Conservation (phyloP, 202 grass and related monocot genomes). For the Elaeis oleifera region DNA sequence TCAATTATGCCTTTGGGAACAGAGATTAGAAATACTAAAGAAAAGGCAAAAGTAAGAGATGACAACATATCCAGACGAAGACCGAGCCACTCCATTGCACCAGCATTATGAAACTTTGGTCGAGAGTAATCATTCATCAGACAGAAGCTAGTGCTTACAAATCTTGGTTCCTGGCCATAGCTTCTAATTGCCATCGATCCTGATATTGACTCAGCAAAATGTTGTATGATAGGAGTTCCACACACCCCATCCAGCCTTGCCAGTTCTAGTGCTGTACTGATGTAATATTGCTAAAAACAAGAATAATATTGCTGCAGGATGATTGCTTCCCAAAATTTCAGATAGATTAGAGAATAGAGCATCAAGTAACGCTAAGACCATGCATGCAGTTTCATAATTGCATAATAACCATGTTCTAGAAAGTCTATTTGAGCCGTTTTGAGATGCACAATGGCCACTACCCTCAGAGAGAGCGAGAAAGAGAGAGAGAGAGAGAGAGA, state of each 20-base stretch:
- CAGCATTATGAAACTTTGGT: constrained; percentile 56
- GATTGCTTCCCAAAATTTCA: too few species aligned
- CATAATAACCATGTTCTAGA: too few species aligned
- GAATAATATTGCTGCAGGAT: too few species aligned
- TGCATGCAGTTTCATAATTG: too few species aligned
- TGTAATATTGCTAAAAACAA: constrained; percentile 56
- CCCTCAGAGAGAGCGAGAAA: too few species aligned
- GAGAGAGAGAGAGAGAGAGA: too few species aligned
- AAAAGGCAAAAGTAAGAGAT: constrained; percentile 69
- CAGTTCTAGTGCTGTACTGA: constrained; percentile 62
- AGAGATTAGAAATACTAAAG: constrained; percentile 65
- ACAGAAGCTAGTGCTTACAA: constrained; percentile 46
- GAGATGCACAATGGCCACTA: too few species aligned
- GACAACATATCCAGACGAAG: constrained; percentile 63
- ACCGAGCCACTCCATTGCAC: constrained; percentile 57
- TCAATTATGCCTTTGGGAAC: constrained; percentile 50
- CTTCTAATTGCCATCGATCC: constrained; percentile 73
- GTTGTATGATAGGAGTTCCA: constrained; percentile 72
- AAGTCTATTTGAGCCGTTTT: too few species aligned
- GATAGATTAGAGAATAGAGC: background rate
- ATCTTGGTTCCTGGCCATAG: constrained; percentile 55
- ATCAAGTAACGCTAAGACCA: too few species aligned
- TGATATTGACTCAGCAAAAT: constrained; percentile 70
- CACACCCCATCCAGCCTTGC: constrained; percentile 56
- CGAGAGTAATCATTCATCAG: constrained; percentile 57